Evolutionary conservation across 2,329 filamentous ascomycete genomes (phyloP).

Genomic region (Xylariaceae sp.): DNA sequence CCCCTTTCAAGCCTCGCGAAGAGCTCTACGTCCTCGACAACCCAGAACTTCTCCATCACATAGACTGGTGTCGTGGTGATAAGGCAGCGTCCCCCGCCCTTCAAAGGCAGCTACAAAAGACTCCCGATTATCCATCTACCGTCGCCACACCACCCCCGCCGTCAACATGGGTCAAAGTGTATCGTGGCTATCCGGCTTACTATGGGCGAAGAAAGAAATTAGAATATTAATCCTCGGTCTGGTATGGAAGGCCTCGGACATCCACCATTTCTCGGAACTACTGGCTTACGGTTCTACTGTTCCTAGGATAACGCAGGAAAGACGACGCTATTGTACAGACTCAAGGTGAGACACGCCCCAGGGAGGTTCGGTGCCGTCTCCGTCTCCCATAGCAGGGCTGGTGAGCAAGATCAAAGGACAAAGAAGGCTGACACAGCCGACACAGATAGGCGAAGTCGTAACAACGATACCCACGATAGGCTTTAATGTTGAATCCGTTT

Average conservation of each 20-base stretch:
- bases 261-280: conserved; percentile 8
- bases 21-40: too few species aligned
- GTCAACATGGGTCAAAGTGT: conserved; percentile 59
- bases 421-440: conserved; percentile 4
- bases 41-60: too few species aligned
- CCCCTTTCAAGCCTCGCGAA: too few species aligned
- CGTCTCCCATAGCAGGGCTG: too few species aligned
- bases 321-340: conserved; percentile 90
- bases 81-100: too few species aligned
- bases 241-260: conserved; percentile 50
- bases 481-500: conserved; percentile 98
- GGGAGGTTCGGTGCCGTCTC: background rate
- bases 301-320: conserved; percentile 93
- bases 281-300: conserved; percentile 10
- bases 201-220: conserved; percentile 97
- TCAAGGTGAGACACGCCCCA: conserved; percentile 63
- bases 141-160: background rate
- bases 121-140: background rate
- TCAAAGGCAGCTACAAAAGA: too few species aligned
- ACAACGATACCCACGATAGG: conserved; percentile 99
- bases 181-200: conserved; percentile 66
- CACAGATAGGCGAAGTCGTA: conserved; percentile 93
- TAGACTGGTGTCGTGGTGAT: too few species aligned
- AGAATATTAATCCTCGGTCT: conserved; percentile 91
- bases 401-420: conserved; percentile 3